A percentile compares a stretch with the other conserved stretches of the same genome.
These are phyloP conservation scores for Daldinia caldariorum DNA, from an alignment of 495 filamentous ascomycete species.

Conservation along the genomic window DNA sequence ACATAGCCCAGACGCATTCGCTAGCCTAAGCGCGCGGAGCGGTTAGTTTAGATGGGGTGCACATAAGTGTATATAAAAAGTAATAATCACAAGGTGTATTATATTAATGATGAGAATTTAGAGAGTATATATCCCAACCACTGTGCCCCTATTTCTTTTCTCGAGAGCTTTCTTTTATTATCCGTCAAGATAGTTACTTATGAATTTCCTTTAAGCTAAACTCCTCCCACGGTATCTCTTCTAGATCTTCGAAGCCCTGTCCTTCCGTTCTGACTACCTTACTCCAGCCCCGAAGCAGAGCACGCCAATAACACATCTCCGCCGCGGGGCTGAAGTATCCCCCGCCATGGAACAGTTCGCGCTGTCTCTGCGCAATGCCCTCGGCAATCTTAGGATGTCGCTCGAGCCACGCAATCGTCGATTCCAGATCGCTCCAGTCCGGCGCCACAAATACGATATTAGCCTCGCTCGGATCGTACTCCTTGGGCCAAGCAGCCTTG, in stretches of 20 bases:
- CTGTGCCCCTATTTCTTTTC: background rate
- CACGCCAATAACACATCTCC: slow-evolving; percentile 65
- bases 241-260: slow-evolving; percentile 46
- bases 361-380: slow-evolving; percentile 61
- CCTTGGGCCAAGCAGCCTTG: slow-evolving; percentile 49
- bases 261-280: slow-evolving; percentile 50
- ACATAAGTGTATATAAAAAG: slow-evolving; percentile 31
- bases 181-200: slow-evolving; percentile 17
- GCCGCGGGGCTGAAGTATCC: slow-evolving; percentile 62
- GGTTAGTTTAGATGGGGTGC: slow-evolving; percentile 21
- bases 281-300: slow-evolving; percentile 59
- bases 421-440: slow-evolving; percentile 63
- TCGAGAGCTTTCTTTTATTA: background rate
- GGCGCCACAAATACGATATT: slow-evolving; percentile 64
- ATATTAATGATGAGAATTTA: slow-evolving; percentile 33
- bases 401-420: slow-evolving; percentile 55
- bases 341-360: slow-evolving; percentile 54
- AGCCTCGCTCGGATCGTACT: slow-evolving; percentile 53
- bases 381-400: slow-evolving; percentile 54
- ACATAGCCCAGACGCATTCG: slow-evolving; percentile 96
- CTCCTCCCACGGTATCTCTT: slow-evolving; percentile 55
- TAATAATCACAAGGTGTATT: slow-evolving; percentile 37
- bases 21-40: slow-evolving; percentile 80
- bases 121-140: background rate
- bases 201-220: slow-evolving; percentile 52